Evolutionary conservation across 768 basidiomycete species (phyloP).

Genomic region (Rhodotorula taiwanensis): DNA sequence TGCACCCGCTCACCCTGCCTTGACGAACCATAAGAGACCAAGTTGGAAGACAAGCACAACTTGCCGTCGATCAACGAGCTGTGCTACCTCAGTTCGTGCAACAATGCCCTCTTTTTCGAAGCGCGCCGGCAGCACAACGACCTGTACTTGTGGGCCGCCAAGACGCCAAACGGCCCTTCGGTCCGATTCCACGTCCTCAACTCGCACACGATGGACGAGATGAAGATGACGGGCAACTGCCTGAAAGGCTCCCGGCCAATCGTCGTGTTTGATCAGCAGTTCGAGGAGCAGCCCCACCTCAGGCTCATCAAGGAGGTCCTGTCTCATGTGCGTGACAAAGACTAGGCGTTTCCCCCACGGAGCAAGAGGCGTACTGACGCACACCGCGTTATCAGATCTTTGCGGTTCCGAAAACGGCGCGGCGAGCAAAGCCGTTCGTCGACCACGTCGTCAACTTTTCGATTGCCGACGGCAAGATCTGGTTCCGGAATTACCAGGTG

Average conservation of each 20-base stretch:
- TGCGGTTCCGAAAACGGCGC: constrained; percentile 81
- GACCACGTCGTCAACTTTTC: constrained; percentile 97
- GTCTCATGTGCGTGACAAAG: constrained; percentile 63
- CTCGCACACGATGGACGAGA: constrained; percentile 98
- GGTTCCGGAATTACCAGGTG: constrained; percentile 99
- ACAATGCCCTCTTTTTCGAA: constrained; percentile 95
- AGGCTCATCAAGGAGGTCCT: constrained; percentile 84
- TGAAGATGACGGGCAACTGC: constrained; percentile 99
- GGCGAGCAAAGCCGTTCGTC: constrained; percentile 91
- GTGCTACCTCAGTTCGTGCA: constrained; percentile 94
- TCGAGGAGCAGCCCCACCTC: constrained; percentile 82
- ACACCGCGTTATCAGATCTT: constrained; percentile 78
- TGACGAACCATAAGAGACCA: constrained; percentile 61
- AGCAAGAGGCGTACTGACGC: background rate
- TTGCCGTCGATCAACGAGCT: constrained; percentile 87
- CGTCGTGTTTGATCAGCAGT: constrained; percentile 81
- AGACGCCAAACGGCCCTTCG: constrained; percentile 95
- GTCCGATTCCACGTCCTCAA: constrained; percentile 98
- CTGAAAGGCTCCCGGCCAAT: constrained; percentile 89
- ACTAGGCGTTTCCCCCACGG: constrained; percentile 2
- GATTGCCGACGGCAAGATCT: constrained; percentile 87
- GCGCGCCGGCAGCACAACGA: constrained; percentile 83
- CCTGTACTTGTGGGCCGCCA: constrained; percentile 90
- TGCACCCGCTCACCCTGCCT: no score
- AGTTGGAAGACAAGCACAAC: constrained; percentile 93